A percentile compares a stretch with the other conserved stretches of the same genome.
These are phyloP conservation scores for Prunus yedoensis DNA, from an alignment of 331 rosid species.

Conservation along the genomic window DNA sequence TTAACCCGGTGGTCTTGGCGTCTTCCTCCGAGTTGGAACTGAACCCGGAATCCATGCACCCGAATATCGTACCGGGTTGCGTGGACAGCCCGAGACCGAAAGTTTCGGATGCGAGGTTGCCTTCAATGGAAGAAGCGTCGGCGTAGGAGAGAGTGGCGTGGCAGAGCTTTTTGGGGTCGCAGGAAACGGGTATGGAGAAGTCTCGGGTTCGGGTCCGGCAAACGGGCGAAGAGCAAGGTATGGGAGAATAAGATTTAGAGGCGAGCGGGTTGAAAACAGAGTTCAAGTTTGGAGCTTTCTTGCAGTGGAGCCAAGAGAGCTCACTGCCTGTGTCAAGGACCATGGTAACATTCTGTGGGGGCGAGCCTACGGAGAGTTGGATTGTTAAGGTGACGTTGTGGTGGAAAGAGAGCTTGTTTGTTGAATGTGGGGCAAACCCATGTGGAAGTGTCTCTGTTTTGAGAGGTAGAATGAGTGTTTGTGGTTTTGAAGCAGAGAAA, in stretches of 20 bases:
- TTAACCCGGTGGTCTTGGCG: constrained; percentile 60
- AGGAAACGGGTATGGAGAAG: constrained; percentile 51
- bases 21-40: constrained; percentile 64
- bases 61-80: constrained; percentile 41
- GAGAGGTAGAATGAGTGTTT: constrained; percentile 37
- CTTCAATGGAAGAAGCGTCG: constrained; percentile 63
- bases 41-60: constrained; percentile 74
- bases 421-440: constrained; percentile 18
- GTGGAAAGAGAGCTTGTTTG: constrained; percentile 55
- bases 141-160: constrained; percentile 68
- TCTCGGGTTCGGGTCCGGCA: constrained; percentile 61
- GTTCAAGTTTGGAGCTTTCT: constrained; percentile 38
- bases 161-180: constrained; percentile 66
- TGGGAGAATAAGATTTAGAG: constrained; percentile 53
- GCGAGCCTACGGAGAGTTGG: constrained; percentile 62
- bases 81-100: constrained; percentile 40
- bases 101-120: constrained; percentile 64
- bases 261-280: constrained; percentile 49
- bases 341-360: constrained; percentile 82
- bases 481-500: constrained; percentile 18
- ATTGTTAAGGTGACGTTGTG: constrained; percentile 71
- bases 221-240: constrained; percentile 52
- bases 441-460: constrained; percentile 32
- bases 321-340: constrained; percentile 94
- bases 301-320: constrained; percentile 84